Conservation (phyloP, 2,329 filamentous ascomycete species). For the Aspergillus neoniger region DNA sequence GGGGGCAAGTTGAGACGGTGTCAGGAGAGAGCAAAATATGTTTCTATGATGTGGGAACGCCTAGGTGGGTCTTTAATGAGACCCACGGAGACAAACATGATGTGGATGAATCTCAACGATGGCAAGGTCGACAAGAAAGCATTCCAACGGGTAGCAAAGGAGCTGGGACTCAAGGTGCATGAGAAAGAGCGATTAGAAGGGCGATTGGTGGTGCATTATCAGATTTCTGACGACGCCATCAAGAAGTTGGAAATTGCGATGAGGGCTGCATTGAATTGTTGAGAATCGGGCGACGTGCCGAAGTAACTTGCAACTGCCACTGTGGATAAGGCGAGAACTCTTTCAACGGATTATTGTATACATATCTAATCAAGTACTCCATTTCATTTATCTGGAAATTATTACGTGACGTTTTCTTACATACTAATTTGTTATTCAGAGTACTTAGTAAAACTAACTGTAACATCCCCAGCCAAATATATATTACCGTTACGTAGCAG, state of each 20-base stretch:
- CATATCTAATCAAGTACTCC: no score
- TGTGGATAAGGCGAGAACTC: no score
- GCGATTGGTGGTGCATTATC: slow-evolving; percentile 3
- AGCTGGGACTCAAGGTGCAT: not conserved
- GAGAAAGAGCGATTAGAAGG: not conserved
- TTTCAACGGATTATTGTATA: no score
- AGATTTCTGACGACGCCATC: not conserved
- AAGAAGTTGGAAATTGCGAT: not conserved
- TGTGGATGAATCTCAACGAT: slow-evolving; percentile 1
- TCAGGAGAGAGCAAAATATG: slow-evolving; percentile 59
- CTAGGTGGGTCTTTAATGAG: slow-evolving; percentile 61
- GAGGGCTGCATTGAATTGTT: no score
- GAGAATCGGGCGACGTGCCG: no score
- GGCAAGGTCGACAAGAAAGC: not conserved
- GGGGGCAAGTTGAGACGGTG: slow-evolving; percentile 59
- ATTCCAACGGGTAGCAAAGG: not conserved
- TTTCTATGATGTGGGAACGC: slow-evolving; percentile 62
- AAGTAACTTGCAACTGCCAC: no score
- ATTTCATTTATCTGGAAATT: no score
- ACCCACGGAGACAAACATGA: slow-evolving; percentile 21
- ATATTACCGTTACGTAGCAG: no score
- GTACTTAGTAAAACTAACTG: no score
- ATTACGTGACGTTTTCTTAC: no score
- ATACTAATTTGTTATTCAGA: no score
- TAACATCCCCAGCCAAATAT: no score